phyloP scores from a whole-genome alignment of 1,284 basidiomycete genomes.

The Ceratobasidium sp. region DNA sequence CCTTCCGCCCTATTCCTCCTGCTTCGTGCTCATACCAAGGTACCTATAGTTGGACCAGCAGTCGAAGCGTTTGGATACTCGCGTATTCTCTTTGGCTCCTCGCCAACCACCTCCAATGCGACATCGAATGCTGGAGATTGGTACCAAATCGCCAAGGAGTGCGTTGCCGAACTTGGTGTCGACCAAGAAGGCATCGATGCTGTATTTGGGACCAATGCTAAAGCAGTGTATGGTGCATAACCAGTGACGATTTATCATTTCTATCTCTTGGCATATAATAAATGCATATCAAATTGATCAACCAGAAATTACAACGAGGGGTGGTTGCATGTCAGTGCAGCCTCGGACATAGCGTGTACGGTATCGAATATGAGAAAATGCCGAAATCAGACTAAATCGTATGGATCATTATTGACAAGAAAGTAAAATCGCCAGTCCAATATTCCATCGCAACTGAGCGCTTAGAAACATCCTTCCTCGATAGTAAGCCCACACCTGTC shows the following conservation, averaged over 20 bases:
- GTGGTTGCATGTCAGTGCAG: slow-evolving; percentile 35
- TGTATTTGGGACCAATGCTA: slow-evolving; percentile 72
- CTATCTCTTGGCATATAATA: background rate
- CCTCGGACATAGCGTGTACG: slow-evolving; percentile 5
- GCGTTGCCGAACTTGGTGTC: slow-evolving; percentile 81
- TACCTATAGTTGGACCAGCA: slow-evolving; percentile 69
- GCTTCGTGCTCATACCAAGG: background rate
- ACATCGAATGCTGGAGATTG: slow-evolving; percentile 67
- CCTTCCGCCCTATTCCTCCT: background rate
- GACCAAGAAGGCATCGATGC: slow-evolving; percentile 79
- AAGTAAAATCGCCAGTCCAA: slow-evolving; percentile 8
- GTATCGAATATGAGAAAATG: background rate
- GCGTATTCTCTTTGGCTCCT: slow-evolving; percentile 64
- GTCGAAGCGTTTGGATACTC: slow-evolving; percentile 69
- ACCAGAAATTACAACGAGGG: slow-evolving; percentile 28
- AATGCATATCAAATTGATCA: slow-evolving; percentile 22
- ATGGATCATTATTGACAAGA: background rate
- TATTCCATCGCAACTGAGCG: slow-evolving; percentile 26
- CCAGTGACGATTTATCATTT: background rate
- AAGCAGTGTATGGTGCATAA: slow-evolving; percentile 61
- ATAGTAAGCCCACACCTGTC: slow-evolving; percentile 59
- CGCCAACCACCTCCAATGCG: slow-evolving; percentile 55
- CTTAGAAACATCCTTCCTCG: slow-evolving; percentile 44
- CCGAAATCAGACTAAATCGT: background rate
- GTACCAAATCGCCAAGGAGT: slow-evolving; percentile 82